Base-by-base conservation (phyloP, 768 basidiomycete species). In the Mycena capillaripes region DNA sequence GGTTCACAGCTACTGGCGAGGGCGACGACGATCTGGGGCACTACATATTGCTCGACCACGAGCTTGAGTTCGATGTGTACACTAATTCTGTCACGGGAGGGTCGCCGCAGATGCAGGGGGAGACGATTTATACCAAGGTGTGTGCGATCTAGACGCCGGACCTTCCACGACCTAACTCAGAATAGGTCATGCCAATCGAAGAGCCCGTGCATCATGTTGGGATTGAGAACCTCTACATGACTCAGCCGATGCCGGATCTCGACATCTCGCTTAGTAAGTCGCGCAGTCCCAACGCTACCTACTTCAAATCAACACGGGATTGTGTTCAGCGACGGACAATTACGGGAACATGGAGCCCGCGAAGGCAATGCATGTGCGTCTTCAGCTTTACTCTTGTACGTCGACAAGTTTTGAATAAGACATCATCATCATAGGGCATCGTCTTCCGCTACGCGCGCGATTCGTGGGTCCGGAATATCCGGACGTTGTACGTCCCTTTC, bases 161-260 rank as follows among this genome's bases (percentile, higher is more conserved):
- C n/a, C n/a, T n/a, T n/a, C n/a, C n/a, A n/a, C n/a, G n/a, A n/a
- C n/a, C n/a, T n/a, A n/a, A n/a, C n/a, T n/a, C n/a, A n/a, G n/a
- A n/a, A n/a, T n/a, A 42, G 40, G 16, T 42, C 12, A 42, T 73
- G 72, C 68, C 72, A 8, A 73, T 73, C 40, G 68, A 69, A 1
- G 68, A 73, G 25, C 68, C 69, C 25, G 57, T 73, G 3, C 38
- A 64, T 48, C 68, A 73, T 38, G 69, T 73, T 52, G 72, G 67
- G 11, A 66, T 73, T 23, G 61, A 73, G 44, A 60, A 73, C 69
- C 2, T 70, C 65, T 25, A 50, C 69, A 10, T 70, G 65, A n/a
- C 61, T 70, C 61, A 53, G 63, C 29, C 63, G 63, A 10, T 53
- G 61, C 3, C 63, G 69, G 69, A 42, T 70, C 8, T 63, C 61